A percentile compares a stretch with the other conserved stretches of the same genome.
These are phyloP conservation scores for Volutella citrinella DNA, from an alignment of 2,329 filamentous ascomycete species.

Conservation along the genomic window DNA sequence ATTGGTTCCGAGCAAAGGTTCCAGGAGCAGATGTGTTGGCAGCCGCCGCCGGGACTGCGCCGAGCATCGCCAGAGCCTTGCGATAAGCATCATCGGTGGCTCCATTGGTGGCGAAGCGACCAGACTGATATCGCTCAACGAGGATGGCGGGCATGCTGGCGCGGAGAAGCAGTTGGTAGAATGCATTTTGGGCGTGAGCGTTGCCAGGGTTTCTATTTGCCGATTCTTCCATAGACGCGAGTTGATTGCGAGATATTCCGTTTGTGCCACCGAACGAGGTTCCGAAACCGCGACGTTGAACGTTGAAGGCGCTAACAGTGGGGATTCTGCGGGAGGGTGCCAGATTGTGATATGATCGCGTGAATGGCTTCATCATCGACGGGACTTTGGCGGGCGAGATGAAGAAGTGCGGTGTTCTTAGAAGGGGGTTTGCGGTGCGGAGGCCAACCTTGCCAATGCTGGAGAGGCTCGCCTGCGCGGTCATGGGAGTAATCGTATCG, in stretches of 20 bases:
- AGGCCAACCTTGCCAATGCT: conserved; percentile 27
- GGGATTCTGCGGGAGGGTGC: conserved; percentile 18
- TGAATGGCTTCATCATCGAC: conserved; percentile 22
- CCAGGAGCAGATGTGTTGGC: conserved; percentile 19
- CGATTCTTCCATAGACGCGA: conserved; percentile 84
- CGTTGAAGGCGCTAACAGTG: conserved; percentile 14
- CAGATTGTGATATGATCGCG: conserved; percentile 19
- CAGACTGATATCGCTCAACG: conserved; percentile 83
- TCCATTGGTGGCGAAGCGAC: conserved; percentile 77
- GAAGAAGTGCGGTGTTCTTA: conserved; percentile 25
- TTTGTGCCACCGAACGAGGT: conserved; percentile 43
- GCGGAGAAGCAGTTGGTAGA: conserved; percentile 86
- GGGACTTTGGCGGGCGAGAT: conserved; percentile 20
- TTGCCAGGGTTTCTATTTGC: conserved; percentile 91
- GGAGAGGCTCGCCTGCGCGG: conserved; percentile 18
- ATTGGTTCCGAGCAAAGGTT: conserved; percentile 24
- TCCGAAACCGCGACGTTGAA: conserved; percentile 35
- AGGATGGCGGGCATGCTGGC: conserved; percentile 94
- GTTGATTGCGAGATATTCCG: conserved; percentile 58
- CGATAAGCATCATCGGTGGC: conserved; percentile 77
- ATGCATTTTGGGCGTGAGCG: conserved; percentile 84
- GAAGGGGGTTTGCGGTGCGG: conserved; percentile 25
- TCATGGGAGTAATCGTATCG: conserved; percentile 10
- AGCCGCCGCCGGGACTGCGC: conserved; percentile 25
- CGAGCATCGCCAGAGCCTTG: conserved; percentile 58